These are phyloP conservation scores for Mycogone perniciosa DNA, from an alignment of 2,329 filamentous ascomycete genomes.

Conservation along the genomic window DNA sequence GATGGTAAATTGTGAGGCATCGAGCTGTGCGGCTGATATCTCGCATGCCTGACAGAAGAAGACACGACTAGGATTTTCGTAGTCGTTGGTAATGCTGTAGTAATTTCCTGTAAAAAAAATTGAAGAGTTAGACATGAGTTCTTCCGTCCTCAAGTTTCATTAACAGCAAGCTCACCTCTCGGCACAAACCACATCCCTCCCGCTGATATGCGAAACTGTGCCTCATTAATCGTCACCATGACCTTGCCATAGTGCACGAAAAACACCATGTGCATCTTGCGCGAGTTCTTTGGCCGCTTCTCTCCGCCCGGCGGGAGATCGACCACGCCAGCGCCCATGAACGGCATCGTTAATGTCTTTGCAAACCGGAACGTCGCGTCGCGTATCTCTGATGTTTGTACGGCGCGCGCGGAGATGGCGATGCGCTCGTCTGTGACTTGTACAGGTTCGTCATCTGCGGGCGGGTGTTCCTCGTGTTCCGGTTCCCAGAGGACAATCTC, in stretches of 20 bases:
- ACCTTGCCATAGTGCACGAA: conserved; percentile 83
- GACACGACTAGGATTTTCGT: conserved; percentile 63
- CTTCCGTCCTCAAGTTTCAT: no score
- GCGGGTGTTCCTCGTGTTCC: conserved; percentile 47
- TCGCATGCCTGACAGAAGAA: conserved; percentile 92
- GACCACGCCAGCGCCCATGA: conserved; percentile 85
- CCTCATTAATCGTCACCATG: conserved; percentile 68
- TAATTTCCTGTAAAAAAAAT: conserved; percentile 64
- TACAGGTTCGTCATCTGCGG: conserved; percentile 47
- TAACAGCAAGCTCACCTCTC: conserved; percentile 58
- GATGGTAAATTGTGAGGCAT: conserved; percentile 6
- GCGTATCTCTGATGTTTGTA: conserved; percentile 52
- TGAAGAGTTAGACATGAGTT: background rate
- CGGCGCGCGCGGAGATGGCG: conserved; percentile 49
- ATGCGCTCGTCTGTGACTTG: conserved; percentile 50
- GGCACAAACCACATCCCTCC: conserved; percentile 94
- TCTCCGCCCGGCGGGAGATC: conserved; percentile 77
- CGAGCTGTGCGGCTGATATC: conserved; percentile 23
- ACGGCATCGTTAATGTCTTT: conserved; percentile 76
- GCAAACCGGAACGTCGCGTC: conserved; percentile 77
- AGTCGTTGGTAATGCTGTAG: conserved; percentile 83
- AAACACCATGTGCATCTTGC: conserved; percentile 96
- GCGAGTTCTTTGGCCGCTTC: conserved; percentile 85
- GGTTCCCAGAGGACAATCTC: conserved; percentile 60
- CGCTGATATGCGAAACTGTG: conserved; percentile 72